These are phyloP conservation scores for Neurospora sp. DNA, from an alignment of 495 filamentous ascomycete genomes.

Conservation along the genomic window DNA sequence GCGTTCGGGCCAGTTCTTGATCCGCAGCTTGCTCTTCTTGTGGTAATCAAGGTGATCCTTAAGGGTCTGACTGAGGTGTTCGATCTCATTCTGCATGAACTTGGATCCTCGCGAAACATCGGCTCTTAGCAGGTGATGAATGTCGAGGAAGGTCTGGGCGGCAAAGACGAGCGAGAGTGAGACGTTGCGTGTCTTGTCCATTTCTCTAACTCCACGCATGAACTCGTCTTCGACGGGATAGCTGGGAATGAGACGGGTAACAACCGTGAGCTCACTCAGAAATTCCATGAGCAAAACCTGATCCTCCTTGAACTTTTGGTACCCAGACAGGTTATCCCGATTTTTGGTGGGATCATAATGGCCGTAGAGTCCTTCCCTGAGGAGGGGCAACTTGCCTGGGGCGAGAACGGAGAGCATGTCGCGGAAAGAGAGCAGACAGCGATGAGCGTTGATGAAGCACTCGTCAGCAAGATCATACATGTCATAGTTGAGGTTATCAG, in stretches of 20 bases:
- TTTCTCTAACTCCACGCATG: slow-evolving; percentile 21
- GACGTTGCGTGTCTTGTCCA: slow-evolving; percentile 12
- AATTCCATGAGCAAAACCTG: slow-evolving; percentile 19
- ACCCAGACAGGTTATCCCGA: slow-evolving; percentile 16
- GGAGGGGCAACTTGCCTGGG: too few relatives aligned
- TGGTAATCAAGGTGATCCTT: slow-evolving; percentile 26
- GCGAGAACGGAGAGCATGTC: too few relatives aligned
- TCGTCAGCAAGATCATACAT: slow-evolving; percentile 23
- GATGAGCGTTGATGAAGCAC: slow-evolving; percentile 13
- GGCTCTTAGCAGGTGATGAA: slow-evolving; percentile 21
- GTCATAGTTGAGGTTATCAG: slow-evolving; percentile 19
- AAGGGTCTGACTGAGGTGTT: slow-evolving; percentile 15
- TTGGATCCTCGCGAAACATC: slow-evolving; percentile 5
- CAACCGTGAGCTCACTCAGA: slow-evolving; percentile 20
- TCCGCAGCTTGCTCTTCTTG: slow-evolving; percentile 11
- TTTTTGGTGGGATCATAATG: not conserved
- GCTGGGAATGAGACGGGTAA: not conserved
- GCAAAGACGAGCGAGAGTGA: slow-evolving; percentile 28
- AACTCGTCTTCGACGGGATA: slow-evolving; percentile 30
- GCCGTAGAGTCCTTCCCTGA: too few relatives aligned
- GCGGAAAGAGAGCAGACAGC: slow-evolving; percentile 16
- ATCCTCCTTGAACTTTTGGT: slow-evolving; percentile 26
- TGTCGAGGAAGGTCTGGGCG: slow-evolving; percentile 31
- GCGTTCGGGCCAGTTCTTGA: slow-evolving; percentile 21
- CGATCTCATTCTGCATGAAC: slow-evolving; percentile 9